These are phyloP conservation scores for Friedmanniomyces endolithicus DNA, from an alignment of 495 filamentous ascomycete genomes.

Conservation along the genomic window DNA sequence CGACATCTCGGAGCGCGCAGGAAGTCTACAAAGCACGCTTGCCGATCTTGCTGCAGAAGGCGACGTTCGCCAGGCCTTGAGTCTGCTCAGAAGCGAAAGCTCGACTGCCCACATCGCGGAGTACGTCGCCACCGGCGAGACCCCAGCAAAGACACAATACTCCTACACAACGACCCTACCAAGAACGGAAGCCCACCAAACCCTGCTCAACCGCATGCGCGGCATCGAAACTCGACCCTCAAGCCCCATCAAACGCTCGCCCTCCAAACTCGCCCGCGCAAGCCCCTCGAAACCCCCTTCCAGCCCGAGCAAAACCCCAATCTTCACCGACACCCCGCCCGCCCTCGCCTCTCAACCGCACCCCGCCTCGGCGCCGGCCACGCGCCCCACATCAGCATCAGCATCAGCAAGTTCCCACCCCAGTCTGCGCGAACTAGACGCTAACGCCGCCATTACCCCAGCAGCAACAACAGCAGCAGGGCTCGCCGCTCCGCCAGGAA, in stretches of 20 bases:
- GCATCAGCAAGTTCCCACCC: slow-evolving; percentile 6
- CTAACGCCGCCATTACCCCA: slow-evolving; percentile 20
- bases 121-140: slow-evolving; percentile 73
- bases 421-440: slow-evolving; percentile 30
- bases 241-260: background rate
- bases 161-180: slow-evolving; percentile 64
- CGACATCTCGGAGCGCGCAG: slow-evolving; percentile 46
- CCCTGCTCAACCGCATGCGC: slow-evolving; percentile 47
- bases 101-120: slow-evolving; percentile 51
- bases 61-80: slow-evolving; percentile 52
- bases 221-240: slow-evolving; percentile 12
- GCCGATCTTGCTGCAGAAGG: slow-evolving; percentile 42
- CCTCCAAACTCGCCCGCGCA: background rate
- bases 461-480: background rate
- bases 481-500: slow-evolving; percentile 17
- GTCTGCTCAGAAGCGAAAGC: slow-evolving; percentile 53
- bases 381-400: background rate
- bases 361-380: slow-evolving; percentile 8
- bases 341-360: slow-evolving; percentile 3
- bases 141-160: slow-evolving; percentile 67
- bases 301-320: slow-evolving; percentile 28
- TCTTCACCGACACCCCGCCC: slow-evolving; percentile 28
- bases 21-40: slow-evolving; percentile 42
- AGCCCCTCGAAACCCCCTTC: slow-evolving; percentile 14
- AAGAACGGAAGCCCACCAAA: slow-evolving; percentile 58